Evolutionary conservation across 306 rosid species (phyloP).

Genomic region (Inga oerstediana): DNA sequence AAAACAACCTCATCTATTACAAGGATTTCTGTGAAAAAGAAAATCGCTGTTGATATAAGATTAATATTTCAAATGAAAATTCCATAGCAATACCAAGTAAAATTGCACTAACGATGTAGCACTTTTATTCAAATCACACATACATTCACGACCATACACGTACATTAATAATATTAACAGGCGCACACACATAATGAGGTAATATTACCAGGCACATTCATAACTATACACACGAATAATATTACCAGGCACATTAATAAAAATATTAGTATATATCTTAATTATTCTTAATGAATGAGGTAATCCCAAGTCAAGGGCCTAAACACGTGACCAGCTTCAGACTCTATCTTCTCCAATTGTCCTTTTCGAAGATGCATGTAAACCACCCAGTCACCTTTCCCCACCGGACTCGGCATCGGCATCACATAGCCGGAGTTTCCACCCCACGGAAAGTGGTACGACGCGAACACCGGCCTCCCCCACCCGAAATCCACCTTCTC

Average conservation of each 20-base stretch:
- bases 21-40: not conserved
- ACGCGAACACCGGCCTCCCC: constrained; percentile 67
- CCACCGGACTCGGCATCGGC: constrained; percentile 75
- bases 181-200: not conserved
- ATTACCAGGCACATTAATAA: too few relatives aligned
- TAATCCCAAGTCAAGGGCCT: constrained; percentile 61
- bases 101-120: not conserved
- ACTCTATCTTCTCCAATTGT: constrained; percentile 59
- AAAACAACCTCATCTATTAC: too few relatives aligned
- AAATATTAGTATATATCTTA: not conserved
- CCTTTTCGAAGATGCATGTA: constrained; percentile 61
- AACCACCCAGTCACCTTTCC: constrained; percentile 84
- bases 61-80: not conserved
- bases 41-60: not conserved
- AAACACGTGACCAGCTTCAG: constrained; percentile 52
- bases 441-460: constrained; percentile 83
- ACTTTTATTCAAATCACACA: not conserved
- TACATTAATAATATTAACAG: not conserved
- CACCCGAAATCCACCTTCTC: constrained; percentile 71
- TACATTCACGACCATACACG: not conserved
- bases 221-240: too few relatives aligned
- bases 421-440: constrained; percentile 79
- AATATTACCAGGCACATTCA: too few relatives aligned
- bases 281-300: not conserved
- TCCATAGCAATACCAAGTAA: not conserved